Evolutionary conservation across 1,284 basidiomycete genomes (phyloP).

Genomic region (Mycosarcoma mackinlayi): DNA sequence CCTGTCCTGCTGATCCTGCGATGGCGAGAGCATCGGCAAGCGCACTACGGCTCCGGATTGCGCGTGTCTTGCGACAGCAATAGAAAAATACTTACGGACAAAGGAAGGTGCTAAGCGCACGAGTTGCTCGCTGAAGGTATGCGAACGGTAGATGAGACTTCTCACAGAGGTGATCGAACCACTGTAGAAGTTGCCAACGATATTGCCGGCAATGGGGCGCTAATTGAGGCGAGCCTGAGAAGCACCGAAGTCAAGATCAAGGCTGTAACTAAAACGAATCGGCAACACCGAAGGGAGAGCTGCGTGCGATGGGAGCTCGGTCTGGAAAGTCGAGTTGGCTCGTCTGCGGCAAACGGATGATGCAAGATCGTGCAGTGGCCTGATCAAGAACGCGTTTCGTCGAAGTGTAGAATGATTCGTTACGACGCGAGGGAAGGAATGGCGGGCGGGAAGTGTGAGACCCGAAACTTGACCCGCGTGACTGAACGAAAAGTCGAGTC

Average conservation of each 20-base stretch:
- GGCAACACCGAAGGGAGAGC: background rate
- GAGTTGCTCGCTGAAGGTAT: background rate
- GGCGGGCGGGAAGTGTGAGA: conserved; percentile 4
- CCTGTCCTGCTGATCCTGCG: too few species aligned
- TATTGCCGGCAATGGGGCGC: conserved; percentile 1
- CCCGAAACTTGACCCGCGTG: conserved; percentile 16
- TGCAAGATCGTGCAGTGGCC: background rate
- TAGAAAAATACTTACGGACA: conserved; percentile 26
- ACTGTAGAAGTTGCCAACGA: conserved; percentile 3
- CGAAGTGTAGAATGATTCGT: conserved; percentile 3
- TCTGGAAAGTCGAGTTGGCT: background rate
- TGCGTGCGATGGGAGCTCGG: conserved; percentile 4
- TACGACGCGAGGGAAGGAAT: conserved; percentile 2
- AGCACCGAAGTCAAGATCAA: conserved; percentile 12
- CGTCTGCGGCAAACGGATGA: background rate
- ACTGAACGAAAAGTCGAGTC: conserved; percentile 11
- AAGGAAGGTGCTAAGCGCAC: conserved; percentile 3
- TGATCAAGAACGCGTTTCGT: background rate
- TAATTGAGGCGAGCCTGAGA: background rate
- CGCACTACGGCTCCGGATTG: background rate
- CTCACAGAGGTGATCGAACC: conserved; percentile 5
- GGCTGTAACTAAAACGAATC: background rate
- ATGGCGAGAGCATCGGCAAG: too few species aligned
- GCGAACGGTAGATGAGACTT: background rate
- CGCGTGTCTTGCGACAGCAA: background rate